phyloP scores from a whole-genome alignment of 2,329 filamentous ascomycete species.

The Fusarium torulosum region DNA sequence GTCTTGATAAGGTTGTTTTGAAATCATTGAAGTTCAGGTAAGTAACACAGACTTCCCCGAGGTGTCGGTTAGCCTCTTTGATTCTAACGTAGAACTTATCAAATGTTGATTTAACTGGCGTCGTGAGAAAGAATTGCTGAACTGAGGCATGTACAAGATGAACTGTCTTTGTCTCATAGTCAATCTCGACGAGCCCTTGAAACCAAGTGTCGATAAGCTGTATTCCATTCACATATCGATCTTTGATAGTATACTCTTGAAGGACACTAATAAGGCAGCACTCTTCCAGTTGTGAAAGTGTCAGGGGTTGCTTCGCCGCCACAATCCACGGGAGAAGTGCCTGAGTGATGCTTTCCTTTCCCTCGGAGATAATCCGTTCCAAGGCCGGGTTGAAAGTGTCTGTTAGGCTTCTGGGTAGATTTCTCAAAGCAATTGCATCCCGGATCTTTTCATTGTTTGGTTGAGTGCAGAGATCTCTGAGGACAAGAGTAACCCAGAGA shows the following conservation, averaged over 20 bases:
- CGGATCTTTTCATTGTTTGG: background rate
- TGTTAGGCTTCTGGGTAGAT: background rate
- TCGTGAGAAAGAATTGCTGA: background rate
- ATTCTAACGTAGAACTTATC: fast-evolving
- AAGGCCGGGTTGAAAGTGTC: fast-evolving
- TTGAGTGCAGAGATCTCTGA: background rate
- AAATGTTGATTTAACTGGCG: fast-evolving
- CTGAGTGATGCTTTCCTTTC: fast-evolving
- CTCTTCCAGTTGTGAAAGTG: background rate
- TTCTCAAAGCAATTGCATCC: fast-evolving
- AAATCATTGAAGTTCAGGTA: background rate
- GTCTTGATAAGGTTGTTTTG: fast-evolving
- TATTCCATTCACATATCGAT: background rate
- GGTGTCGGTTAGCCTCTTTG: fast-evolving
- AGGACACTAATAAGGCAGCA: background rate
- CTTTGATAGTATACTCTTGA: background rate
- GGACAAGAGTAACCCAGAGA: background rate
- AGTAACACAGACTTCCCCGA: fast-evolving
- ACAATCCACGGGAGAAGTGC: background rate
- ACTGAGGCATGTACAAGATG: background rate
- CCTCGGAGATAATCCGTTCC: fast-evolving
- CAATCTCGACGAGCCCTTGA: background rate
- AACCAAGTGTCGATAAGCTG: background rate
- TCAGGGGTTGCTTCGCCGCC: fast-evolving
- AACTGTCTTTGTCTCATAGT: background rate